Evolutionary conservation across 2,329 filamentous ascomycete genomes (phyloP).

Genomic region (Pseudopyrenochaeta lycopersici): DNA sequence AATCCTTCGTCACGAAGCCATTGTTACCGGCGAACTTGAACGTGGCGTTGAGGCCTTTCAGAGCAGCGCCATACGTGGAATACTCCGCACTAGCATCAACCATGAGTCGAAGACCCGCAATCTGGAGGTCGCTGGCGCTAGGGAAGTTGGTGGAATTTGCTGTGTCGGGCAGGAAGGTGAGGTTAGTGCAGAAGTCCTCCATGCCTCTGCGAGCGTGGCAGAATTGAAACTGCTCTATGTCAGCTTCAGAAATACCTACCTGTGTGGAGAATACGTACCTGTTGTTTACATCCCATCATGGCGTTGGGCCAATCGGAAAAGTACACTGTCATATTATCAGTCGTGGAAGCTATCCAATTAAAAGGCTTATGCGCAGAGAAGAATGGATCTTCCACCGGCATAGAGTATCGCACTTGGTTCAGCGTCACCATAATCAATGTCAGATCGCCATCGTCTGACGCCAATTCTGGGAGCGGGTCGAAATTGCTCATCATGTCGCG

Average conservation of each 20-base stretch:
- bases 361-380: conserved; percentile 9
- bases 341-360: conserved; percentile 1
- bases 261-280: neutral
- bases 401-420: conserved; percentile 8
- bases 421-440: conserved; percentile 2
- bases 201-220: conserved; percentile 9
- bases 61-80: neutral
- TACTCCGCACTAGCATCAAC: neutral
- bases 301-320: conserved; percentile 9
- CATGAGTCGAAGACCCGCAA: conserved; percentile 9
- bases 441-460: neutral
- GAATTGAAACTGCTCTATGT: conserved; percentile 15
- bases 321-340: conserved; percentile 5
- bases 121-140: conserved; percentile 19
- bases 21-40: conserved; percentile 10
- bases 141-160: conserved; percentile 17
- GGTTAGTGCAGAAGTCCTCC: conserved; percentile 14
- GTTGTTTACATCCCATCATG: conserved; percentile 4
- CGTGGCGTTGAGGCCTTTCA: conserved; percentile 3
- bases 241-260: neutral
- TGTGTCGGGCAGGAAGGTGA: conserved; percentile 8
- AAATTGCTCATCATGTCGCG: conserved; percentile 1
- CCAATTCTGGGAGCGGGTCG: neutral
- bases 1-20: conserved; percentile 4
- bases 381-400: conserved; percentile 12